Conservation (phyloP, 768 basidiomycete genomes). For the Rhodotorula sphaerocarpa region DNA sequence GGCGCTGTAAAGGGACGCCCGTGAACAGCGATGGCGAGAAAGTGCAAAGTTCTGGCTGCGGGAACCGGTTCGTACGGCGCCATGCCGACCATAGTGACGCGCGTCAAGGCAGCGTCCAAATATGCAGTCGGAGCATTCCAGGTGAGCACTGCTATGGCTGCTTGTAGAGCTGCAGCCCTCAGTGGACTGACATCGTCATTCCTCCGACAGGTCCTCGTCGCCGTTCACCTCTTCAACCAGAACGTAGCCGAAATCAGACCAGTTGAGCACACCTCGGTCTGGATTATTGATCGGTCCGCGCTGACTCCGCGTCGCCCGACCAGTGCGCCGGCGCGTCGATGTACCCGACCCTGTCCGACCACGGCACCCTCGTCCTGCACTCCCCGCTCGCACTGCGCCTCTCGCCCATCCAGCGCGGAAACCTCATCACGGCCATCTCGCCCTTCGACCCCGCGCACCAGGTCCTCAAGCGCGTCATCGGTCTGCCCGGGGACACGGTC, state of each 20-base stretch:
- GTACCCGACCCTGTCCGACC: constrained; percentile 29
- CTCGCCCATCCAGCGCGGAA: constrained; percentile 17
- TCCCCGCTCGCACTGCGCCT: constrained; percentile 22
- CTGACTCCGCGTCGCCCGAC: no score
- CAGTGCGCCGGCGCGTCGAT: constrained; percentile 35
- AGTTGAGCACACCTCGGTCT: background rate
- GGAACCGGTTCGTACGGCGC: background rate
- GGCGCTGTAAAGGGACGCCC: no score
- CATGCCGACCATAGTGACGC: background rate
- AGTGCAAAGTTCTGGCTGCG: no score
- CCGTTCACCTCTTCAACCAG: constrained; percentile 32
- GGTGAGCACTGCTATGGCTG: background rate
- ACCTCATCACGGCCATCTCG: constrained; percentile 31
- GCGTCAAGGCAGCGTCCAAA: background rate
- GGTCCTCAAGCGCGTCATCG: constrained; percentile 66
- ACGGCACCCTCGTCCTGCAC: constrained; percentile 30
- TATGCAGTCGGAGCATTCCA: constrained; percentile 1
- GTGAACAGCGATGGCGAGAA: no score
- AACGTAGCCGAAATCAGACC: constrained; percentile 31
- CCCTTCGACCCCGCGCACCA: constrained; percentile 27
- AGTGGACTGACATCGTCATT: background rate
- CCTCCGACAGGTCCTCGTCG: constrained; percentile 13
- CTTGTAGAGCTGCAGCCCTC: background rate
- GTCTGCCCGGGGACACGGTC: constrained; percentile 77
- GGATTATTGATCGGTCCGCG: no score